phyloP scores from a whole-genome alignment of 768 basidiomycete species.

The Lepiota brunneoincarnata region DNA sequence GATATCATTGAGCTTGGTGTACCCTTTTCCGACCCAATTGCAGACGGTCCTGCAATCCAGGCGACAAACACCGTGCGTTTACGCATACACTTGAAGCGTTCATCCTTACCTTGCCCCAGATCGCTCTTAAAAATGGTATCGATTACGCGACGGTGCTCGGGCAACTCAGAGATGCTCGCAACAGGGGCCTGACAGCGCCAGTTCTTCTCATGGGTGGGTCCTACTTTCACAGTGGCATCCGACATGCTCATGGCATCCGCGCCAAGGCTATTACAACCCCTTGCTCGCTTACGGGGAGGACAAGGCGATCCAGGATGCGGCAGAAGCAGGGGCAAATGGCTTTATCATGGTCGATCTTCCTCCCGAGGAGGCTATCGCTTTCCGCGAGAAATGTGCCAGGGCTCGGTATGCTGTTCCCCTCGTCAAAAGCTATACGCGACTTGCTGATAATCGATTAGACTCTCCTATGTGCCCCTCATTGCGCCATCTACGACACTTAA shows the following conservation, averaged over 20 bases:
- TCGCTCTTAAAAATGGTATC: constrained; percentile 79
- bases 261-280: constrained; percentile 94
- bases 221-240: background rate
- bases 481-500: constrained; percentile 89
- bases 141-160: constrained; percentile 75
- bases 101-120: constrained; percentile 39
- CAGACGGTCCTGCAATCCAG: constrained; percentile 93
- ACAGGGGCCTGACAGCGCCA: constrained; percentile 79
- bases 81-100: background rate
- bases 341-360: constrained; percentile 98
- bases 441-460: constrained; percentile 37
- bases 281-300: constrained; percentile 94
- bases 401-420: constrained; percentile 56
- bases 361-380: constrained; percentile 91
- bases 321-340: constrained; percentile 90
- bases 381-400: constrained; percentile 83
- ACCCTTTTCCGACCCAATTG: constrained; percentile 95
- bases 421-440: background rate
- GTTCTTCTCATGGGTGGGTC: constrained; percentile 89
- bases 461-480: constrained; percentile 94
- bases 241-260: constrained; percentile 7
- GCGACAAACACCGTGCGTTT: constrained; percentile 85
- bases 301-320: constrained; percentile 86
- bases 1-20: constrained; percentile 96
- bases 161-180: constrained; percentile 74